Base-by-base conservation (phyloP, 495 filamentous ascomycete species). In the Penicillium verhagenii region DNA sequence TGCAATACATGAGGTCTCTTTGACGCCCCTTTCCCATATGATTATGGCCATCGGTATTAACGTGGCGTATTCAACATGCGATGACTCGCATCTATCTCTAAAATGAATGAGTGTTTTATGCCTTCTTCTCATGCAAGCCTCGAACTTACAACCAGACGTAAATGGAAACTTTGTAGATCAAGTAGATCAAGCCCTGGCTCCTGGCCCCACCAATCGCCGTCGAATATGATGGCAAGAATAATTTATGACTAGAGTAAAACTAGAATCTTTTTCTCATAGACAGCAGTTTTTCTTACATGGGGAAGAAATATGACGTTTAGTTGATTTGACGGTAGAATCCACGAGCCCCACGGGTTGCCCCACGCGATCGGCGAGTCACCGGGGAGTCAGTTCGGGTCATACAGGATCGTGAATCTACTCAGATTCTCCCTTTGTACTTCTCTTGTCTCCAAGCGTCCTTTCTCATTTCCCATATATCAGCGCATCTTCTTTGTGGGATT, bases 291-390 rank as follows among this genome's bases (percentile, higher is more conserved):
- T n/a, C n/a, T n/a, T n/a, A n/a, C 48, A 19, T 54, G 45, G 54
- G 50, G 18, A 43, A n/a, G n/a, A n/a, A n/a, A n/a, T n/a, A 37
- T 20, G 48, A 35, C 33, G 33, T 35, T 16, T 9, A 11, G 13
- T 31, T 8, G 9, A 31, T 31, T 10, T 29, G n/a, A 29, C 28
- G 11, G 28, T 29, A 29, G 28, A 29, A 8, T 9, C 28, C 28
- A 29, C 11, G 8, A 40, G 49, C 37, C 50, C 38, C 38, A 44
- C 50, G 49, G n/a, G 11, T 24, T 39, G 52, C 52, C 52, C 58
- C 58, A 53, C 53, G 44, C 44, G 57, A 54, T 55, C 57, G 57
- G 57, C 44, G 53, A 56, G 58, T 61, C 58, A 60, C 58, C 58
- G 58, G 44, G 33, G 53, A 53, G 37, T 57, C 40, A 11, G 38